These are phyloP conservation scores for Arbutus unedo DNA, from an alignment of 148 eudicot genomes.

Conservation along the genomic window DNA sequence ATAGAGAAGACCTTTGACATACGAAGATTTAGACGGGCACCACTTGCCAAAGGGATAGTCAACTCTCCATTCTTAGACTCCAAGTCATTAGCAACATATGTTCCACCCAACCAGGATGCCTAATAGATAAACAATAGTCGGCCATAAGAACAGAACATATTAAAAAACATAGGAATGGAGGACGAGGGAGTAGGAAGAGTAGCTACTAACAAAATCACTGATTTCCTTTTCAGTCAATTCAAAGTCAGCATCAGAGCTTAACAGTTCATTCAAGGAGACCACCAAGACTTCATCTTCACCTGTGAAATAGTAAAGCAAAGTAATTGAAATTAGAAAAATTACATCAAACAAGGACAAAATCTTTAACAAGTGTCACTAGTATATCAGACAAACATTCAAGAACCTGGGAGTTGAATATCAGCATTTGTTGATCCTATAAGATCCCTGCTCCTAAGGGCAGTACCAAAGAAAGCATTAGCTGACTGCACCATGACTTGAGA, in stretches of 20 bases:
- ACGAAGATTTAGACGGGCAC: slow-evolving; percentile 59
- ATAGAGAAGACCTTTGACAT: slow-evolving; percentile 63
- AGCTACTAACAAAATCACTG: slow-evolving; percentile 65
- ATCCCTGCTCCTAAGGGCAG: slow-evolving; percentile 47
- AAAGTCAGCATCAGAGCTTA: slow-evolving; percentile 31
- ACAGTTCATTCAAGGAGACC: slow-evolving; percentile 53
- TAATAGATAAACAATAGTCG: slow-evolving; percentile 23
- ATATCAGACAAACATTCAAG: slow-evolving; percentile 8
- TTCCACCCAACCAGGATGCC: slow-evolving; percentile 88
- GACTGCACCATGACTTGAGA: slow-evolving; percentile 34
- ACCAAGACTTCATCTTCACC: slow-evolving; percentile 55
- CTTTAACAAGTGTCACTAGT: not conserved
- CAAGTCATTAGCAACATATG: slow-evolving; percentile 43
- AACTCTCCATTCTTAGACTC: slow-evolving; percentile 64
- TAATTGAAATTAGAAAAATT: not conserved
- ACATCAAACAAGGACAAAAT: not conserved
- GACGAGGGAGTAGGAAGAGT: slow-evolving; percentile 17
- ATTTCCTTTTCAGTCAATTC: slow-evolving; percentile 54
- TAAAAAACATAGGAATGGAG: not conserved
- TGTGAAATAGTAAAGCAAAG: slow-evolving; percentile 29
- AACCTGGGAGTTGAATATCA: slow-evolving; percentile 76
- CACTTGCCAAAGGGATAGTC: slow-evolving; percentile 56
- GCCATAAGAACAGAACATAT: not conserved
- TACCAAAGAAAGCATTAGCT: slow-evolving; percentile 26
- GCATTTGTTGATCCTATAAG: slow-evolving; percentile 32